Base-by-base conservation (phyloP, 441 rosid species). In the Croton setiger region DNA sequence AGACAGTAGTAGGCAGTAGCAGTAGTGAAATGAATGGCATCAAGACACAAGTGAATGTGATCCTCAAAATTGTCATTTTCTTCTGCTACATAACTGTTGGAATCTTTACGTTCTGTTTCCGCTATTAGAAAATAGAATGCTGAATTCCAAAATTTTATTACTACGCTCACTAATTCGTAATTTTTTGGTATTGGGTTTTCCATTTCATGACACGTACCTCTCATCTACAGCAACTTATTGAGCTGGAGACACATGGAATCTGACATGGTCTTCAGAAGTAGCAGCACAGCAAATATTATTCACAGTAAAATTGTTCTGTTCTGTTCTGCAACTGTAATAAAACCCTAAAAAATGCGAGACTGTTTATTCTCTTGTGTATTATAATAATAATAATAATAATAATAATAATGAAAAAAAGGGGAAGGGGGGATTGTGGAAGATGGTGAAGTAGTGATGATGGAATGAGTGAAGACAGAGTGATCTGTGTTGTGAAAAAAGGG, bases 221-320 rank as follows among this genome's bases (percentile, higher is more conserved):
- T 87, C 88, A 79, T 75, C 78, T 41, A 80, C 79, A 79, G 85
- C 75, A 71, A 71, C 79, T 74, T 65, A 72, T 68, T 75, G 83
- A 77, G 82, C 80, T 72, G 84, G 79, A 82, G 77, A 83, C 86
- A 76, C 84, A 84, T 81, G 93, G 86, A 78, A 78, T 71, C 87
- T 86, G 88, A 83, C 86, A 80, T 13, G 77, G 65, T 57, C 64
- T 78, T 76, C 76, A 78, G 78, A 27, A 72, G 80, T 66, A 70
- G 73, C n/a, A n/a, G n/a, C n/a, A n/a, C n/a, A n/a, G n/a, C 74
- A 73, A 69, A 52, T 65, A 77, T 69, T 72, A 69, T 71, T 20
- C 77, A 55, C 75, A 75, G 21, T 59, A 65, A 69, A 67, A 67
- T n/a, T n/a, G n/a, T n/a, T n/a, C n/a, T 41, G 68, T 60, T 56